Evolutionary conservation across 805 yeast genomes (phyloP).

Genomic region (Candida sonorensis): DNA sequence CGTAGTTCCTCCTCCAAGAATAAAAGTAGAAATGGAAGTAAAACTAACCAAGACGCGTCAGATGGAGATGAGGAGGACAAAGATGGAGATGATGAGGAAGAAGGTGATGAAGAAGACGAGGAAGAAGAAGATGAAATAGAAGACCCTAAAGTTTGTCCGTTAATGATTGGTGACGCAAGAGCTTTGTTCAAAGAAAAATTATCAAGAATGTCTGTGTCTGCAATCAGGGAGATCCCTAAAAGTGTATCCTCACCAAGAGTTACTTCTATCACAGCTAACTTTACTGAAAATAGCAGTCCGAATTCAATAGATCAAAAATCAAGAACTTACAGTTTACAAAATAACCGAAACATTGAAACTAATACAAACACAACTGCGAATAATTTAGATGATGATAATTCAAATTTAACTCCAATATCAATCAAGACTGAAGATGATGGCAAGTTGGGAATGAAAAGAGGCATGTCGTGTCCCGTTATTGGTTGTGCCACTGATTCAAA

Average conservation of each 20-base stretch:
- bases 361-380: too few relatives aligned
- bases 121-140: constrained; percentile 22
- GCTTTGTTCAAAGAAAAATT: constrained; percentile 30
- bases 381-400: neutral
- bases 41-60: neutral
- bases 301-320: too few relatives aligned
- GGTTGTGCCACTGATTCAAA: constrained; percentile 9
- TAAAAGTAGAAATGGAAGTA: too few relatives aligned
- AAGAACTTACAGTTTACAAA: too few relatives aligned
- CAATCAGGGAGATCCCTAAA: constrained; percentile 21
- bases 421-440: constrained; percentile 1
- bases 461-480: constrained; percentile 14
- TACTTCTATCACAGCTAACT: constrained; percentile 20
- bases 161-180: constrained; percentile 39
- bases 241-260: constrained; percentile 15
- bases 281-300: constrained; percentile 11
- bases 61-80: constrained; percentile 4
- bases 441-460: constrained; percentile 6
- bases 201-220: constrained; percentile 25
- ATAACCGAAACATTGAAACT: too few relatives aligned
- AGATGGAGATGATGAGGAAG: constrained; percentile 2
- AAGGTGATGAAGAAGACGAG: constrained; percentile 13
- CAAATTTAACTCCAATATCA: constrained; percentile 13
- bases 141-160: constrained; percentile 36
- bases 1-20: too few relatives aligned